Base-by-base conservation (phyloP, 495 filamentous ascomycete genomes). In the Halenospora varia region DNA sequence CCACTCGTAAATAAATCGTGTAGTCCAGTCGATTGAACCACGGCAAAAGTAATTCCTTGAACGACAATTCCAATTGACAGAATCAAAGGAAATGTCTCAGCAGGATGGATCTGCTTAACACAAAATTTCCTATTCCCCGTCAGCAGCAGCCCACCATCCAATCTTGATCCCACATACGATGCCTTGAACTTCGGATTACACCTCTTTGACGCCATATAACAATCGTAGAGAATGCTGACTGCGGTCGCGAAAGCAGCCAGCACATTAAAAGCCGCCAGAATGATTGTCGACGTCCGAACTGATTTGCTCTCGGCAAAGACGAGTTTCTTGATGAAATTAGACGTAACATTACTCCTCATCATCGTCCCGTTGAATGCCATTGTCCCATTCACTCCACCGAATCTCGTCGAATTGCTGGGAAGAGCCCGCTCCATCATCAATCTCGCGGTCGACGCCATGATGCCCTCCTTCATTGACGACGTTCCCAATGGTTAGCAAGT, bases 71-170 rank as follows among this genome's bases (percentile, higher is more conserved):
- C 70, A 15, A 65, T 56, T 10, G 72, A 53, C n/a, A 72, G 46
- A 10, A 69, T 53, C 22, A 74, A 54, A 40, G 72, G 70, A 41
- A 73, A 63, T 10, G 68, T 65, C 51, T 74, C 72, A 18, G 70
- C 69, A 25, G 71, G 69, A 53, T 71, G 71, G 35, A 74, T 66
- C 11, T 53, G 25, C 9, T 55, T 57, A 25, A 66, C 25, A 53
- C 60, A 69, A 48, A 59, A 65, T 62, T 68, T 68, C 20, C 65
- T 67, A 23, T 29, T 18, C 0, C 19, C 17, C 24, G 40, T 62
- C 26, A 63, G 57, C 52, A 57, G 11, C n/a, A 6, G 0, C 13
- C 46, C 18, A 10, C 22, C 29, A 45, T 26, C 45, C 17, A 10
- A 29, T 46, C 13, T 10, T 9, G 0, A 9, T 10, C 47, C 10